Evolutionary conservation across 2,329 filamentous ascomycete genomes (phyloP).

Genomic region (Ascosphaera apis): DNA sequence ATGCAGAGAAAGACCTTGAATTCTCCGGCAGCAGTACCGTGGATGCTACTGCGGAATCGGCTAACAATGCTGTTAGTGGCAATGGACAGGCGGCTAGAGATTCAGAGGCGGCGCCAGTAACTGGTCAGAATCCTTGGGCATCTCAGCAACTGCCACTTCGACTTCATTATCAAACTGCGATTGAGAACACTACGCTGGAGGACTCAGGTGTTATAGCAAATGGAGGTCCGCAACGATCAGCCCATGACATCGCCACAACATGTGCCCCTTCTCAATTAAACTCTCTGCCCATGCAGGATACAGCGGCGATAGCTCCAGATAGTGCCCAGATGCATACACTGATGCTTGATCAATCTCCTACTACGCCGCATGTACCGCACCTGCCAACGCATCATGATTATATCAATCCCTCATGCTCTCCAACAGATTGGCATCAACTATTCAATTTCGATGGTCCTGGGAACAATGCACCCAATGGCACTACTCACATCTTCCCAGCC

Average conservation of each 20-base stretch:
- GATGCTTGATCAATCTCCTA: no score
- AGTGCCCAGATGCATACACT: neutral
- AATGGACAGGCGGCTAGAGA: no score
- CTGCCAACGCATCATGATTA: no score
- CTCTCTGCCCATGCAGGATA: neutral
- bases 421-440: conserved; percentile 15
- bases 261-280: neutral
- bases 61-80: neutral
- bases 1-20: conserved; percentile 2
- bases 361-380: no score
- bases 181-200: no score
- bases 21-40: neutral
- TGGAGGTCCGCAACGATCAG: no score
- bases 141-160: neutral
- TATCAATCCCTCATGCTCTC: conserved; percentile 3
- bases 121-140: neutral
- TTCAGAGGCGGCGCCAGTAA: neutral
- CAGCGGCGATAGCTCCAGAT: neutral
- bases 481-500: conserved; percentile 4
- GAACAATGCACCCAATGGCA: conserved; percentile 14
- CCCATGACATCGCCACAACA: neutral
- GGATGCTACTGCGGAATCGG: neutral
- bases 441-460: conserved; percentile 19
- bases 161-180: neutral
- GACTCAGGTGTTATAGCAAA: no score